Evolutionary conservation across 768 basidiomycete genomes (phyloP).

Genomic region (Calocera viscosa): DNA sequence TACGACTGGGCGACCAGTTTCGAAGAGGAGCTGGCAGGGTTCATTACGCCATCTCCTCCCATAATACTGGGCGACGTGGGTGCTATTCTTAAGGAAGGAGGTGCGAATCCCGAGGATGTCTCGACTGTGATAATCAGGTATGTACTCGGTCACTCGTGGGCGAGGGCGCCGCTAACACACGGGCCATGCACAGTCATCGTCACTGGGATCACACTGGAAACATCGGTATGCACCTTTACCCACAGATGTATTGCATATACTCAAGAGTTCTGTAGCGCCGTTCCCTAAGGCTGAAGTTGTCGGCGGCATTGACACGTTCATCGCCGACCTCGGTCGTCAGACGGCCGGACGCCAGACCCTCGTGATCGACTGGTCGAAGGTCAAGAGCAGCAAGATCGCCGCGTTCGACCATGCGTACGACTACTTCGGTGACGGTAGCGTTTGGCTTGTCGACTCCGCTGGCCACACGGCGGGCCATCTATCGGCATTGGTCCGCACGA

Average conservation of each 20-base stretch:
- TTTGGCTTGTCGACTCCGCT: constrained; percentile 7
- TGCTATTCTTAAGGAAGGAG: not conserved
- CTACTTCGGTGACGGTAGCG: constrained; percentile 13
- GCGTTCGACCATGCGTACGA: constrained; percentile 15
- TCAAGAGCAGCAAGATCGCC: constrained; percentile 1
- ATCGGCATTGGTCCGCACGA: constrained; percentile 13
- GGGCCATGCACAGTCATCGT: not conserved
- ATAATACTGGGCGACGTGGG: not conserved
- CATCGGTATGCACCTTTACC: not conserved
- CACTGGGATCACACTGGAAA: constrained; percentile 4
- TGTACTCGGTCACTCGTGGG: not conserved
- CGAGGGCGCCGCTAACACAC: not conserved
- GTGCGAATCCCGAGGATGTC: not conserved
- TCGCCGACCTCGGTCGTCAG: not conserved
- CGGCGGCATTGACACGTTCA: constrained; percentile 9
- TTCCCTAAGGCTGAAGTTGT: constrained; percentile 4
- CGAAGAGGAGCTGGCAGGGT: not conserved
- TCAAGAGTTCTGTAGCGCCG: not conserved
- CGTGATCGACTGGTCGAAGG: constrained; percentile 11
- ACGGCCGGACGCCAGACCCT: not conserved
- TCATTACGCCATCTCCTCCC: not conserved
- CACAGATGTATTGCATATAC: not conserved
- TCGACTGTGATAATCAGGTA: not conserved
- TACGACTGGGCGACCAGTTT: not conserved
- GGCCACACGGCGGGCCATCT: constrained; percentile 16